Conservation (phyloP, 306 rosid species). For the Dalbergia cochinchinensis region DNA sequence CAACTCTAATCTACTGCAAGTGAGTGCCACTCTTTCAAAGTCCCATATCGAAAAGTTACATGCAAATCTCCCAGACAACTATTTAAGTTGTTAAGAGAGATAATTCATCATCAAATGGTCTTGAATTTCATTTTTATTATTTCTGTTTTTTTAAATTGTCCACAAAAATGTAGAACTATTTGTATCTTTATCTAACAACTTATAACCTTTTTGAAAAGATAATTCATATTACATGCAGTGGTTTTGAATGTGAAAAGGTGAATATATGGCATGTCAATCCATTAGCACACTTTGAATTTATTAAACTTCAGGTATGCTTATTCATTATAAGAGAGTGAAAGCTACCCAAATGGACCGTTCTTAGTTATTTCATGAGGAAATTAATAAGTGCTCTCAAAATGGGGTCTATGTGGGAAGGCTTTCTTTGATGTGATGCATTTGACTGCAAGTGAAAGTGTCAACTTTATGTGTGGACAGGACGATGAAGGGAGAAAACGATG, state of each 20-base stretch:
- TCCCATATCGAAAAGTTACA: neutral
- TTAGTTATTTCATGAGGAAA: slow-evolving; percentile 19
- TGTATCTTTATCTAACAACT: no score
- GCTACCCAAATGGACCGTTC: slow-evolving; percentile 17
- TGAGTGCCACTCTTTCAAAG: slow-evolving; percentile 36
- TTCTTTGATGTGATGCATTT: slow-evolving; percentile 44
- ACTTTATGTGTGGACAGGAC: neutral
- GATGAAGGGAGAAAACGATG: slow-evolving; percentile 15
- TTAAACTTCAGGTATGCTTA: neutral
- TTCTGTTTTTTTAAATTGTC: no score
- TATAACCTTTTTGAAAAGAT: no score
- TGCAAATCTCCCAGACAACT: no score
- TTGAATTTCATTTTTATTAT: no score
- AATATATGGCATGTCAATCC: slow-evolving; percentile 8
- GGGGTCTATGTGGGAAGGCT: neutral
- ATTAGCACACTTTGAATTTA: neutral
- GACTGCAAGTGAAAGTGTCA: slow-evolving; percentile 46
- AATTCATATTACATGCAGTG: neutral
- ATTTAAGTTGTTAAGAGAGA: no score
- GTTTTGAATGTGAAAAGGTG: slow-evolving; percentile 13
- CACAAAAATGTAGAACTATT: no score
- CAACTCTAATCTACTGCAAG: slow-evolving; percentile 21
- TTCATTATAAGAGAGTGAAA: neutral
- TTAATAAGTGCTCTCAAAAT: slow-evolving; percentile 46
- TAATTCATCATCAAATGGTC: no score